Base-by-base conservation (phyloP, 108 stramenopile genomes). In the Pseudonitzschia multistriata region DNA sequence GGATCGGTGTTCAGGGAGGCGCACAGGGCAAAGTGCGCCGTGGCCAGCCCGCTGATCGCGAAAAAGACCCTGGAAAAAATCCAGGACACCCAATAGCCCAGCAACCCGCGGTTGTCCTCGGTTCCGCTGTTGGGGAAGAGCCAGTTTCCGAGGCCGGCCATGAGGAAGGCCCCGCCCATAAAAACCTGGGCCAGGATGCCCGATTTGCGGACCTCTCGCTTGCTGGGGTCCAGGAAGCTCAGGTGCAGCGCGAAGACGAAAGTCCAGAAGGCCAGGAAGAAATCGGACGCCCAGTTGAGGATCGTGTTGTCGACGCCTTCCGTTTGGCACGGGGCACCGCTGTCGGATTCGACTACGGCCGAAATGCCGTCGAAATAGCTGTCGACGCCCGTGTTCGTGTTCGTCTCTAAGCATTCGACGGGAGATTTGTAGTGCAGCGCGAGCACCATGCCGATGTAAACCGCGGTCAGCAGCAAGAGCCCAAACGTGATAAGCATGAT, bases 221-320 rank as follows among this genome's bases (percentile, higher is more conserved):
- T 17, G 4, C 49, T 49, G 27, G 27, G 35, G 14, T 22, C 21
- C 27, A 52, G 19, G 49, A 49, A 35, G 29, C 27, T 30, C 29
- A 74, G 57, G 42, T 74, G 73, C 19, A 66, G 34, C 11, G 62
- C 73, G 30, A 67, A 62, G 0, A 19, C 11, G 50, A 74, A 67
- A 6, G 33, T 29, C 19, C 37, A 36, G 7, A 57, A 19, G 15
- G 66, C 54, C 6, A 74, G 42, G 0, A 74, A 66, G n/a, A 74
- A 74, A 30, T 74, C 66, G 11, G 55, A 45, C 27, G 47, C 39
- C 73, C 73, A 74, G 0, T 31, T 67, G 28, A 67, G 39, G 13
- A 74, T 53, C 2, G 66, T 54, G 54, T 74, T 67, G 37, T 74
- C 73, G 14, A 74, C 73, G 0, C 66, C 73, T 59, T 74, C 73